These are phyloP conservation scores for Pulicaria dysenterica DNA, from an alignment of 129 eudicot genomes.

Conservation along the genomic window DNA sequence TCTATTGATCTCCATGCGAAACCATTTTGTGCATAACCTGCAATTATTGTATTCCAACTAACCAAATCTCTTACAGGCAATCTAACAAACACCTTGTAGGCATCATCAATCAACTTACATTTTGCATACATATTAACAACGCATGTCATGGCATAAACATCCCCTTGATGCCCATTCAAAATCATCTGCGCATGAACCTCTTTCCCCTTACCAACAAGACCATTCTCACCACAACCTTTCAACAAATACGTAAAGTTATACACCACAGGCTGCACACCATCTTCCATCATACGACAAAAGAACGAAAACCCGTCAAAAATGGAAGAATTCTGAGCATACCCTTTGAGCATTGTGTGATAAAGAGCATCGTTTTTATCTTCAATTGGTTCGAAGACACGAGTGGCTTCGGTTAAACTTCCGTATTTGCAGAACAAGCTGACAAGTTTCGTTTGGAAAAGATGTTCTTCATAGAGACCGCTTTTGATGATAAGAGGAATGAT, in stretches of 20 bases:
- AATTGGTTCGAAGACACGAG: conserved; percentile 73
- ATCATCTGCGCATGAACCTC: conserved; percentile 70
- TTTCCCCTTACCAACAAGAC: conserved; percentile 52
- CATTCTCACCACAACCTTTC: conserved; percentile 68
- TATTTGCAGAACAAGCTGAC: conserved; percentile 69
- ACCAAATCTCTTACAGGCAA: conserved; percentile 80
- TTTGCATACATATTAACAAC: conserved; percentile 82
- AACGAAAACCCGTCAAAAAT: conserved; percentile 48
- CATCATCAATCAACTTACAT: conserved; percentile 64
- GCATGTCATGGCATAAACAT: conserved; percentile 76
- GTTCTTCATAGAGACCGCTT: conserved; percentile 59
- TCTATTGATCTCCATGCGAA: conserved; percentile 56
- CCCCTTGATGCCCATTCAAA: conserved; percentile 55
- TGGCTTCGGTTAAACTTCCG: conserved; percentile 61
- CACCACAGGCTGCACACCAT: conserved; percentile 60
- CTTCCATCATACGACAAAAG: conserved; percentile 58
- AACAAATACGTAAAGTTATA: conserved; percentile 73
- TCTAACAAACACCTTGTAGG: conserved; percentile 79
- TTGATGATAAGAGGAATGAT: conserved; percentile 74
- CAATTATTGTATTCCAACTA: conserved; percentile 84
- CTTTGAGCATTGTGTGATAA: conserved; percentile 89
- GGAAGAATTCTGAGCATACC: conserved; percentile 46
- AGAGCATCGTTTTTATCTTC: conserved; percentile 58
- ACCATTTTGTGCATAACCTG: conserved; percentile 83
- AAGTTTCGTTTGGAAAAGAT: conserved; percentile 76